A percentile compares a stretch with the other conserved stretches of the same genome.
These are phyloP conservation scores for Fusarium redolens DNA, from an alignment of 2,329 filamentous ascomycete species.

Conservation along the genomic window DNA sequence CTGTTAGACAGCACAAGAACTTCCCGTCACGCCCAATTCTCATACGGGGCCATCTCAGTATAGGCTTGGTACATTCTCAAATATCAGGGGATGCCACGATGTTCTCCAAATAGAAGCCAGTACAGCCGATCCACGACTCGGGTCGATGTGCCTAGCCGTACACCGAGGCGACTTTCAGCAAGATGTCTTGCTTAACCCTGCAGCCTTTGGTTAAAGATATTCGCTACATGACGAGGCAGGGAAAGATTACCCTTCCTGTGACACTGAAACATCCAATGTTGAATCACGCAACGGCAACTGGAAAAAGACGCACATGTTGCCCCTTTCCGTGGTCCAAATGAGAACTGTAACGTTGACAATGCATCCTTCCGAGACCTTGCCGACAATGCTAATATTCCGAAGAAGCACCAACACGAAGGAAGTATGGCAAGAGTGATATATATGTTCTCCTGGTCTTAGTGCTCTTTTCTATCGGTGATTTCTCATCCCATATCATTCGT, in stretches of 20 bases:
- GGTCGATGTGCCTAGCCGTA: background rate
- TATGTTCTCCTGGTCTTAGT: conserved; percentile 4
- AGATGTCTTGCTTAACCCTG: background rate
- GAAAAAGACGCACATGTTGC: conserved; percentile 14
- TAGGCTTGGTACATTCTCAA: background rate
- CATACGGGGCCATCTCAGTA: background rate
- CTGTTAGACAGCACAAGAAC: conserved; percentile 12
- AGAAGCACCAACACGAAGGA: conserved; percentile 16
- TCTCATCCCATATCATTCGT: background rate
- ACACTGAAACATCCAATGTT: background rate
- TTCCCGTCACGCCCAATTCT: background rate
- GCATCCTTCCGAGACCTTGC: conserved; percentile 34
- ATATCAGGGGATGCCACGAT: background rate
- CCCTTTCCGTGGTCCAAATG: conserved; percentile 23
- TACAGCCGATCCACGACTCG: background rate
- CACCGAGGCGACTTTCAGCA: background rate
- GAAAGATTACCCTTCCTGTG: conserved; percentile 13
- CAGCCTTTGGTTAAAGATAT: background rate
- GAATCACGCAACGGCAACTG: conserved; percentile 9
- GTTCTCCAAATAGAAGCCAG: background rate
- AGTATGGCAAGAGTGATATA: background rate
- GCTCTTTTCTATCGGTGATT: background rate
- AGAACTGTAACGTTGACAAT: conserved; percentile 27
- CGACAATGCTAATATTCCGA: conserved; percentile 40
- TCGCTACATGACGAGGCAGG: background rate